Evolutionary conservation across 495 filamentous ascomycete species (phyloP).

Genomic region (Glarea lozoyensis): DNA sequence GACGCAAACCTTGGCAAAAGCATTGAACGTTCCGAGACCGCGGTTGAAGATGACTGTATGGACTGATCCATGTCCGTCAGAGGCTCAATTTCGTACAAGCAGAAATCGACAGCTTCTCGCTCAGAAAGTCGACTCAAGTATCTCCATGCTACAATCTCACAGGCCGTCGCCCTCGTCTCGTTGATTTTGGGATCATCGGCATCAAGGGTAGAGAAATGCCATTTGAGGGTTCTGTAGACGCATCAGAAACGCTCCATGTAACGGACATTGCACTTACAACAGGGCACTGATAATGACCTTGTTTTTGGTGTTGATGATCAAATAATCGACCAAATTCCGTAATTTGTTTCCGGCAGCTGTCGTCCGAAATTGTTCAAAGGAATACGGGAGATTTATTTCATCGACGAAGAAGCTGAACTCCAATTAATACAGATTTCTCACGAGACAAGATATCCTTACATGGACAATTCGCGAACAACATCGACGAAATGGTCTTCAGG

Average conservation of each 20-base stretch:
- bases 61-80: constrained; percentile 7
- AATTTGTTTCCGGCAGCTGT: constrained; percentile 56
- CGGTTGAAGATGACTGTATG: constrained; percentile 5
- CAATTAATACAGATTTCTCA: constrained; percentile 2
- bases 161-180: constrained; percentile 71
- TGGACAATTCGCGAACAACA: constrained; percentile 59
- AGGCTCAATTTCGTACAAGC: constrained; percentile 69
- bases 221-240: constrained; percentile 62
- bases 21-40: constrained; percentile 11
- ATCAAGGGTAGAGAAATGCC: constrained; percentile 53
- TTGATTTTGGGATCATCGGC: constrained; percentile 63
- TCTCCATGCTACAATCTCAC: constrained; percentile 88
- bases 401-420: constrained; percentile 52
- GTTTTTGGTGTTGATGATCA: constrained; percentile 59
- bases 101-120: constrained; percentile 71
- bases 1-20: constrained; percentile 18
- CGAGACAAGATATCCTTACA: constrained; percentile 31
- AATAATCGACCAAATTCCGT: constrained; percentile 52
- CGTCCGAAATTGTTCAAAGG: constrained; percentile 72
- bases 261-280: constrained; percentile 44
- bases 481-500: constrained; percentile 55
- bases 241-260: not conserved
- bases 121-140: constrained; percentile 73
- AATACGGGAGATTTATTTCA: constrained; percentile 56
- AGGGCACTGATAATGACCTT: constrained; percentile 68